A percentile compares a stretch with the other conserved stretches of the same genome.
phyloP scores from a whole-genome alignment of 1,139 yeast species.

The Taphrina deformans region DNA sequence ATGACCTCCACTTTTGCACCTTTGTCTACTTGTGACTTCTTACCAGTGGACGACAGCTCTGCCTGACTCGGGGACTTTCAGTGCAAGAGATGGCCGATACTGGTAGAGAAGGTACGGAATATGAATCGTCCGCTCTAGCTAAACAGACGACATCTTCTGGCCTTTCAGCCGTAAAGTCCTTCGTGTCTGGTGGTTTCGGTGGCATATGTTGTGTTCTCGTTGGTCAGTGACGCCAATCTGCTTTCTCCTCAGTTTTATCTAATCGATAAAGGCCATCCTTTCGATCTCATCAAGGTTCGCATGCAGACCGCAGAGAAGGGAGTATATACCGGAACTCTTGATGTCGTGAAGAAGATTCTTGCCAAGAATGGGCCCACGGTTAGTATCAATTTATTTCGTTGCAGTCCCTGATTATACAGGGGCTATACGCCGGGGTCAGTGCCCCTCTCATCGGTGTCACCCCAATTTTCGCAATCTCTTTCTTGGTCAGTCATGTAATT shows the following conservation, averaged over 20 bases:
- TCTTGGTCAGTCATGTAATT: conserved; percentile 57
- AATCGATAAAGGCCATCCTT: conserved; percentile 67
- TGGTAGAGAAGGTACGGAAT: conserved; percentile 20
- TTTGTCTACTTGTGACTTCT: too few species aligned
- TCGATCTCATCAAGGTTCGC: conserved; percentile 88
- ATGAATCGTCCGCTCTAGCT: conserved; percentile 1
- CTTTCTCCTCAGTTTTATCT: too few species aligned
- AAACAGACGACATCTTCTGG: conserved; percentile 3
- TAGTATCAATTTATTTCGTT: too few species aligned
- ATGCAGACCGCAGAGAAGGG: conserved; percentile 65
- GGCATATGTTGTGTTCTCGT: conserved; percentile 84
- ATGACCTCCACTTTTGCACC: not conserved
- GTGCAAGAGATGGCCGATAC: conserved; percentile 4
- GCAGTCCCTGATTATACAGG: conserved; percentile 44
- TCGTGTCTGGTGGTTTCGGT: conserved; percentile 87
- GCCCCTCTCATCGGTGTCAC: conserved; percentile 94
- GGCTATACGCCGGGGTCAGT: conserved; percentile 81
- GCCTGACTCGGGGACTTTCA: not conserved
- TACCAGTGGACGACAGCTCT: too few species aligned
- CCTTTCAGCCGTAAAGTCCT: conserved; percentile 55
- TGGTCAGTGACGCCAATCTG: conserved; percentile 57
- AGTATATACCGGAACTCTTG: conserved; percentile 59
- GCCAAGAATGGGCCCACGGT: conserved; percentile 64
- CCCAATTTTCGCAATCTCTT: conserved; percentile 96
- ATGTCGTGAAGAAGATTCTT: conserved; percentile 69